Evolutionary conservation across 2,329 filamentous ascomycete species (phyloP), one percentile per base, ranked within the genome.

Genomic region (Verticillium longisporum): DNA sequence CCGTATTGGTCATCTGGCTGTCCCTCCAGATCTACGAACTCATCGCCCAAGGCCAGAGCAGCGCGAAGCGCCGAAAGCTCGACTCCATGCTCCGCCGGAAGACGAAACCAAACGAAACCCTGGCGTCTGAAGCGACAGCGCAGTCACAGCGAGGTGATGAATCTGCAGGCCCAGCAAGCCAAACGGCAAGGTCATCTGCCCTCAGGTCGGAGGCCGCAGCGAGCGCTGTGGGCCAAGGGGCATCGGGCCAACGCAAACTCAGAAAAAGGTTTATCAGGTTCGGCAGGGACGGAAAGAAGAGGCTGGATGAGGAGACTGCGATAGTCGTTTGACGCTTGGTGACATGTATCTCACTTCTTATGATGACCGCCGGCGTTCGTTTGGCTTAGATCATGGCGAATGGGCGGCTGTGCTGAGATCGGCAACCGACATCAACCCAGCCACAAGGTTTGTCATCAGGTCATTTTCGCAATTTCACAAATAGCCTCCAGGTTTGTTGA

Each of bases 11-110:
- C 34, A 64, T 64, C 37, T 58, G 57, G 5, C n/a, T 65, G 4
- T 64, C 64, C 1, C 56, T 65, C 0, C 50, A 62, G 14, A 60
- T 65, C 2, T 64, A 64, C 31, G 62, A 65, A 18, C 59, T 65
- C 53, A 34, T 64, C 50, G 57, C 62, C 1, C 57, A 56, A 3
- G 61, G 61, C 0, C 55, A 56, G 15, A 26, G n/a, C 57, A 38
- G 34, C 36, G n/a, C 57, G 4, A 37, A 54, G 11, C 57, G 57
- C n/a, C n/a, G 13, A 31, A 59, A 36, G 41, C 31, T 59, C 26
- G 31, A 54, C 15, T 32, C 26, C 15, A 55, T 55, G 31, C 45
- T 59, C 5, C 57, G 50, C 15, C 41, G 31, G 18, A 54, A 55
- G 45, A 15, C n/a, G 9, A 4, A 54, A 6, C 6, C 34, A 41